phyloP scores from a whole-genome alignment of 2,329 filamentous ascomycete genomes.

The Pyricularia sp. region DNA sequence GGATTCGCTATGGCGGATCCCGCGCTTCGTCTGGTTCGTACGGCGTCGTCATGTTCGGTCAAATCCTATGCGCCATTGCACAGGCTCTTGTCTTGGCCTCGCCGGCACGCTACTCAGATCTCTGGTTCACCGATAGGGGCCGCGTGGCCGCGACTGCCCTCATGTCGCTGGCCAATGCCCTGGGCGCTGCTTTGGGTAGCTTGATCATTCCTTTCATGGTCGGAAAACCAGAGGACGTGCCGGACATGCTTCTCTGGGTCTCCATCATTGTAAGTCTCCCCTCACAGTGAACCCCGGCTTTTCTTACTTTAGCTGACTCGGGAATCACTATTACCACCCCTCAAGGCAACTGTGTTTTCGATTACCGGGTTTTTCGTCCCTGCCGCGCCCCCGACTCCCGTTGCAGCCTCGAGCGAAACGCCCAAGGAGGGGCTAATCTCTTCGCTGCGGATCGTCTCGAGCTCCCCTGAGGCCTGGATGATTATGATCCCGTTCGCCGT shows the following conservation, averaged over 20 bases:
- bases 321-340: neutral
- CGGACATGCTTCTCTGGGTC: constrained; percentile 73
- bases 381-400: constrained; percentile 61
- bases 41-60: constrained; percentile 74
- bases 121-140: constrained; percentile 83
- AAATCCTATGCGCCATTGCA: constrained; percentile 76
- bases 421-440: constrained; percentile 38
- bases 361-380: constrained; percentile 77
- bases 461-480: constrained; percentile 63
- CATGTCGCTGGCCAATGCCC: constrained; percentile 73
- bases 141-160: constrained; percentile 80
- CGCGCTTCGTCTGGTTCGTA: constrained; percentile 45
- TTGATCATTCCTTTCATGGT: constrained; percentile 73
- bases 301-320: neutral
- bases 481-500: constrained; percentile 67
- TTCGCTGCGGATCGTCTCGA: constrained; percentile 39
- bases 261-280: constrained; percentile 58
- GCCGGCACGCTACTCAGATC: constrained; percentile 79
- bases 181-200: constrained; percentile 81
- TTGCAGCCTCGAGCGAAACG: constrained; percentile 51
- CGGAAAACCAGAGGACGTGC: constrained; percentile 48
- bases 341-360: constrained; percentile 44
- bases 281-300: neutral
- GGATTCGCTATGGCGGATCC: constrained; percentile 73
- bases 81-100: constrained; percentile 88